These are phyloP conservation scores for Tylopilus sp. DNA, from an alignment of 1,284 basidiomycete species.

Conservation along the genomic window DNA sequence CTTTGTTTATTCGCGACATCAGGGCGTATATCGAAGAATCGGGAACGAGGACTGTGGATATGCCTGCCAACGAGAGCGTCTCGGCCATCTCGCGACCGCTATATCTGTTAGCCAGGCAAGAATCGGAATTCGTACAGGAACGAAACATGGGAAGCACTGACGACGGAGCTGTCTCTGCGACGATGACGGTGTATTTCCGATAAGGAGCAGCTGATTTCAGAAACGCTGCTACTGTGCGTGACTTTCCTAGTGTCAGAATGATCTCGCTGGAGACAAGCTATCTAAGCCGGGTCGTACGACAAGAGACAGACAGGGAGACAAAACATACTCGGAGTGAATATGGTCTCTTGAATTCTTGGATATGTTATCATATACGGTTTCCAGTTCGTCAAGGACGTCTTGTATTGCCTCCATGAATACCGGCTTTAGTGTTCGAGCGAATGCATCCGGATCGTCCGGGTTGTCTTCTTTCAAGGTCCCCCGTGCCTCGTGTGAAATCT, in stretches of 20 bases:
- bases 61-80: conserved; percentile 71
- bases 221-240: conserved; percentile 91
- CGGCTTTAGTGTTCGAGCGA: conserved; percentile 67
- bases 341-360: conserved; percentile 95
- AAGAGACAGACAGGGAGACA: conserved; percentile 2
- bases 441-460: conserved; percentile 69
- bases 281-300: neutral
- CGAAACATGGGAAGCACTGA: conserved; percentile 38
- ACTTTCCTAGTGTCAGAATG: conserved; percentile 93
- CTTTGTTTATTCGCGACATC: conserved; percentile 96
- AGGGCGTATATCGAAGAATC: conserved; percentile 94
- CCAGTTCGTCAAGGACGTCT: conserved; percentile 92
- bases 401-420: conserved; percentile 89
- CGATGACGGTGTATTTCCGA: conserved; percentile 94
- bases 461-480: conserved; percentile 62
- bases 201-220: conserved; percentile 87
- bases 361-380: conserved; percentile 93
- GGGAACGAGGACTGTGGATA: conserved; percentile 93
- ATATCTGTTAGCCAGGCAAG: conserved; percentile 48
- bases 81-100: conserved; percentile 84
- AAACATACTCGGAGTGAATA: conserved; percentile 88
- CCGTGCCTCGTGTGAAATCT: conserved; percentile 44
- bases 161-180: conserved; percentile 92
- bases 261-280: conserved; percentile 68
- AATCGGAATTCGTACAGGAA: conserved; percentile 2